These are phyloP conservation scores for Ophiocordyceps robertsii DNA, from an alignment of 2,329 filamentous ascomycete genomes.

Conservation along the genomic window DNA sequence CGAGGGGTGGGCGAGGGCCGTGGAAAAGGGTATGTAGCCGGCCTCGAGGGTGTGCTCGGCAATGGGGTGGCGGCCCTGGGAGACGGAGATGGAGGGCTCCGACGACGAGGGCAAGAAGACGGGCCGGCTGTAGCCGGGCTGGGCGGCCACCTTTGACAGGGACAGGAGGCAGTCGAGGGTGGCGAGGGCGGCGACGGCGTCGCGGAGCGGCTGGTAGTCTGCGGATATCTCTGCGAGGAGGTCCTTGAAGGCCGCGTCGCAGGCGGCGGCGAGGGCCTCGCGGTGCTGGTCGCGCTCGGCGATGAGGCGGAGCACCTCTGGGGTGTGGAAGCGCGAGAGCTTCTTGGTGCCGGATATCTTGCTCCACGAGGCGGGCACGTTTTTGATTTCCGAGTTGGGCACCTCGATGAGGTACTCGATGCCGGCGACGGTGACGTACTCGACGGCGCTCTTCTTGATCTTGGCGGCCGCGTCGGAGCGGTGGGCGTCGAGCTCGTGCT, in stretches of 20 bases:
- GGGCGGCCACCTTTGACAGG: conserved; percentile 67
- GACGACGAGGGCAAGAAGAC: conserved; percentile 47
- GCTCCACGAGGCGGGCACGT: conserved; percentile 84
- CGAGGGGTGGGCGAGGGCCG: conserved; percentile 51
- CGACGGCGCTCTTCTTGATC: conserved; percentile 55
- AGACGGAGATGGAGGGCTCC: conserved; percentile 48
- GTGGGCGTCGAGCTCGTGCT: conserved; percentile 76
- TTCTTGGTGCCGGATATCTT: conserved; percentile 95
- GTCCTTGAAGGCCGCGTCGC: conserved; percentile 65
- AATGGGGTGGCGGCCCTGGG: conserved; percentile 76
- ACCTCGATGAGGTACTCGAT: conserved; percentile 96
- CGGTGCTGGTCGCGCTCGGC: conserved; percentile 89
- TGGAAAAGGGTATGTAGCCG: conserved; percentile 84
- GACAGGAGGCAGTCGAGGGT: conserved; percentile 84
- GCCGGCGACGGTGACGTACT: conserved; percentile 73
- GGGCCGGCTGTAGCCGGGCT: conserved; percentile 81
- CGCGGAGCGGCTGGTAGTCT: conserved; percentile 82
- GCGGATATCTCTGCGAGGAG: conserved; percentile 62
- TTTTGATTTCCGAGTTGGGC: conserved; percentile 65
- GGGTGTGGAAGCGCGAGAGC: conserved; percentile 84
- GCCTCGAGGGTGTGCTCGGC: conserved; percentile 81
- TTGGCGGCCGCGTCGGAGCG: conserved; percentile 56
- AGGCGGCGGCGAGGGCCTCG: conserved; percentile 82
- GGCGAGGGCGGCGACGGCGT: conserved; percentile 74
- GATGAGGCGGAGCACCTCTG: conserved; percentile 71